These are phyloP conservation scores for Porcisia deanei DNA, from an alignment of 208 protist genomes.

Conservation along the genomic window DNA sequence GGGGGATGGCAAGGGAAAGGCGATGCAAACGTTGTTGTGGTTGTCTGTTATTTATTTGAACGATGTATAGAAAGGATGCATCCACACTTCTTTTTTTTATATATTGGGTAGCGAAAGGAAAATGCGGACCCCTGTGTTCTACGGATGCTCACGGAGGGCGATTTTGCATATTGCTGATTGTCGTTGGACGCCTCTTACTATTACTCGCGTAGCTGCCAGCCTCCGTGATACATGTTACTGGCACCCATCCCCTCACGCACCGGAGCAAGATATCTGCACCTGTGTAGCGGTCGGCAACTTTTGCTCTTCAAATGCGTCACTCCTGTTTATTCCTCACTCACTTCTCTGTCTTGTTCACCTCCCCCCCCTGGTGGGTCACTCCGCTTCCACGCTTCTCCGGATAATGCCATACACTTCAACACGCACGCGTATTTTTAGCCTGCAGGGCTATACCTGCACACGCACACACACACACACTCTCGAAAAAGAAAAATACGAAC, in stretches of 20 bases:
- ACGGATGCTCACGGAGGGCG: too few relatives aligned
- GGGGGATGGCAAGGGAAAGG: too few relatives aligned
- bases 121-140: too few relatives aligned
- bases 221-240: neutral
- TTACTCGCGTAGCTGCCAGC: neutral
- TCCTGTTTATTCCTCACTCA: neutral
- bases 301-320: neutral
- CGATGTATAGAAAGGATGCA: too few relatives aligned
- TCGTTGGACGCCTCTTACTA: neutral
- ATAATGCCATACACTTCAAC: neutral
- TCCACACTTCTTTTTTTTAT: too few relatives aligned
- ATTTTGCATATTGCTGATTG: too few relatives aligned
- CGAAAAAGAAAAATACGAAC: constrained; percentile 14
- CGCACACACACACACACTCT: neutral
- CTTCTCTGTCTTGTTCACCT: neutral
- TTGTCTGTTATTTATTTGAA: too few relatives aligned
- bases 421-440: neutral
- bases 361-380: neutral
- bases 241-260: neutral
- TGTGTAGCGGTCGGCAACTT: neutral
- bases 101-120: too few relatives aligned
- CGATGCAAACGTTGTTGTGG: too few relatives aligned
- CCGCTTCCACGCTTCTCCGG: neutral
- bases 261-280: neutral
- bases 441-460: constrained; percentile 7